Evolutionary conservation across 805 yeast species (phyloP).

Genomic region (Kodamaea neixiangensis): DNA sequence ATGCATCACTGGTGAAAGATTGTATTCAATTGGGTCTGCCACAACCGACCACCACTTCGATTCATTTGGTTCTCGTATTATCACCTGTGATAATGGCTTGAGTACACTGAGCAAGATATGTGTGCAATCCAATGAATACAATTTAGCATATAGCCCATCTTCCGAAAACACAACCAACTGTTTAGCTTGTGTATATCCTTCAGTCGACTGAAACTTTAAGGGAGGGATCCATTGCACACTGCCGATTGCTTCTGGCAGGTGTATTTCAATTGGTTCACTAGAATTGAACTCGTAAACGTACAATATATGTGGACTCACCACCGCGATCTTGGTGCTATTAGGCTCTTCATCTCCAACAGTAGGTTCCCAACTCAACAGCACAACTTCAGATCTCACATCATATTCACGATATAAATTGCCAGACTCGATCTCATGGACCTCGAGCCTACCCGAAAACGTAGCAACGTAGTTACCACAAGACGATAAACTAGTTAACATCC

Average conservation of each 20-base stretch:
- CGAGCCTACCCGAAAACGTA: not conserved
- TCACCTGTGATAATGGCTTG: slow-evolving; percentile 29
- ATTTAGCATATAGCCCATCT: slow-evolving; percentile 26
- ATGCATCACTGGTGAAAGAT: slow-evolving; percentile 18
- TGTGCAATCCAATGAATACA: slow-evolving; percentile 41
- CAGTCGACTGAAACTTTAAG: not conserved
- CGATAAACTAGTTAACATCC: slow-evolving; percentile 14
- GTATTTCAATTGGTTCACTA: slow-evolving; percentile 32
- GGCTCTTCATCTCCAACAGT: not conserved
- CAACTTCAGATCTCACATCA: not conserved
- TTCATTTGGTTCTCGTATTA: slow-evolving; percentile 19
- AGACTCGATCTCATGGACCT: not conserved
- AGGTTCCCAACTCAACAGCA: slow-evolving; percentile 6
- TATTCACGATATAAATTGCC: not conserved
- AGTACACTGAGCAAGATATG: slow-evolving; percentile 32
- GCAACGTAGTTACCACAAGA: slow-evolving; percentile 25
- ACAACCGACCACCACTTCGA: slow-evolving; percentile 34
- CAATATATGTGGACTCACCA: slow-evolving; percentile 12
- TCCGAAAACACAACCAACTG: slow-evolving; percentile 36
- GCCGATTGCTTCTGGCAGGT: slow-evolving; percentile 34
- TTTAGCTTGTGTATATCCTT: slow-evolving; percentile 33
- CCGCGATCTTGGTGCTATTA: slow-evolving; percentile 28
- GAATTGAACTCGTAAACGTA: slow-evolving; percentile 7
- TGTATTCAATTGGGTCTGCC: slow-evolving; percentile 25
- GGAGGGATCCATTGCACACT: slow-evolving; percentile 39